A percentile compares a stretch with the other conserved stretches of the same genome.
Conservation (phyloP, 768 basidiomycete species). For the Fomitopsis pulvina region DNA sequence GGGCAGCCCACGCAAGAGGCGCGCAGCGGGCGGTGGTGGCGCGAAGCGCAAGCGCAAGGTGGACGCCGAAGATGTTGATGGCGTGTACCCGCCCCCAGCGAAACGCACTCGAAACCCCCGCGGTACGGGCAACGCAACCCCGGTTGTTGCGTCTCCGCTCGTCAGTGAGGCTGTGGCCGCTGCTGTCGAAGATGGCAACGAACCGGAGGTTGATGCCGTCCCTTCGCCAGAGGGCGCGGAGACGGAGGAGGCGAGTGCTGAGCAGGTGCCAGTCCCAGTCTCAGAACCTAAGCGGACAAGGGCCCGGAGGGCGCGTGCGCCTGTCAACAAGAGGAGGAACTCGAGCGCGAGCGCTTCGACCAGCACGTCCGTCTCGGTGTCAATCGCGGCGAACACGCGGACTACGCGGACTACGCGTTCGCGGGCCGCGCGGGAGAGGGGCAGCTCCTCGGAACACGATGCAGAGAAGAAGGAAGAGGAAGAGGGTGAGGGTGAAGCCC, state of each 20-base stretch:
- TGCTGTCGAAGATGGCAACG: slow-evolving; percentile 24
- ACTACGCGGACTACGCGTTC: slow-evolving; percentile 2
- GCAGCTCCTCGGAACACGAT: slow-evolving; percentile 1
- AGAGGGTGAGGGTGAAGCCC: background rate
- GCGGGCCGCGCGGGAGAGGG: slow-evolving; percentile 3
- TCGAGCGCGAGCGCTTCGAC: slow-evolving; percentile 50
- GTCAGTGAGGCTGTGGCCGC: slow-evolving; percentile 33
- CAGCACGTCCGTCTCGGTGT: slow-evolving; percentile 27
- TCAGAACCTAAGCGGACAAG: slow-evolving; percentile 37
- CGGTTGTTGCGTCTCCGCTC: slow-evolving; percentile 18
- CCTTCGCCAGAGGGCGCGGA: slow-evolving; percentile 15
- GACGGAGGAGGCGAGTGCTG: slow-evolving; percentile 30
- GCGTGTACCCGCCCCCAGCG: slow-evolving; percentile 53
- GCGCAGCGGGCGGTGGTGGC: slow-evolving; percentile 35
- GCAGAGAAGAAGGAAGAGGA: slow-evolving; percentile 3
- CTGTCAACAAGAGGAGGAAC: slow-evolving; percentile 29
- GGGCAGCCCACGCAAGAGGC: slow-evolving; percentile 44
- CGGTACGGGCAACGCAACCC: slow-evolving; percentile 25
- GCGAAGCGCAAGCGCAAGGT: slow-evolving; percentile 53
- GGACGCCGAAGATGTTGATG: slow-evolving; percentile 55
- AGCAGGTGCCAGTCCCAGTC: slow-evolving; percentile 24
- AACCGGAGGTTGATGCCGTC: slow-evolving; percentile 13
- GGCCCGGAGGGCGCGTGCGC: slow-evolving; percentile 31
- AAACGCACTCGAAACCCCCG: slow-evolving; percentile 55
- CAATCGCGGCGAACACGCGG: slow-evolving; percentile 23